Evolutionary conservation across 352 stramenopile genomes (phyloP).

Genomic region (Pythium phragmitis): DNA sequence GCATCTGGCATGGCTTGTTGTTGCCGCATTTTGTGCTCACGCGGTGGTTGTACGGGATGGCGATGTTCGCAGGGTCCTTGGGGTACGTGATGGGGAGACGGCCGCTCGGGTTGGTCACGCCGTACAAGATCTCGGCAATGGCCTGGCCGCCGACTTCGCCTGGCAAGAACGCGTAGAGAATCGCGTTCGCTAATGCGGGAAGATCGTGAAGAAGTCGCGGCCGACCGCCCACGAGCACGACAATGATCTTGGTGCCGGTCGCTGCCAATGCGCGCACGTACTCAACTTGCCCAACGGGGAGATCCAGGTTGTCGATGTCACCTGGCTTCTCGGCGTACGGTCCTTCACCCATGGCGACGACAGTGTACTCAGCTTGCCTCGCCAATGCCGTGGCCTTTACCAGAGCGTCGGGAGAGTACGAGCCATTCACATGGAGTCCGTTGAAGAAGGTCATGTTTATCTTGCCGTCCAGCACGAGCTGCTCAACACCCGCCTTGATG

Average conservation of each 20-base stretch:
- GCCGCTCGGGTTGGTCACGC: constrained; percentile 53
- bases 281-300: constrained; percentile 47
- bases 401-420: constrained; percentile 13
- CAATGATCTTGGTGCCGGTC: constrained; percentile 49
- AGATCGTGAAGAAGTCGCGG: constrained; percentile 42
- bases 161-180: constrained; percentile 58
- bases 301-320: constrained; percentile 43
- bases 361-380: constrained; percentile 23
- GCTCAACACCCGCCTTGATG: constrained; percentile 29
- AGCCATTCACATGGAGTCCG: constrained; percentile 23
- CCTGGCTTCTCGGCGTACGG: constrained; percentile 55
- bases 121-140: constrained; percentile 54
- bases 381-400: constrained; percentile 17
- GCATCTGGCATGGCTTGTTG: constrained; percentile 34
- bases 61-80: constrained; percentile 51
- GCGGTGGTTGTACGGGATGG: constrained; percentile 41
- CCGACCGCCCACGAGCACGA: constrained; percentile 59
- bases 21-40: constrained; percentile 28
- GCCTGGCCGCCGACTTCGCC: constrained; percentile 53
- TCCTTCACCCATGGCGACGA: constrained; percentile 32
- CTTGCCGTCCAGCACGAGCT: not conserved
- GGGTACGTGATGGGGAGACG: constrained; percentile 66
- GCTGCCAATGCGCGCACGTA: constrained; percentile 41
- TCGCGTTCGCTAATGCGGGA: constrained; percentile 31
- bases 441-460: constrained; percentile 16